These are phyloP conservation scores for Globisporangium perplexum DNA, from an alignment of 352 stramenopile species.

Conservation along the genomic window DNA sequence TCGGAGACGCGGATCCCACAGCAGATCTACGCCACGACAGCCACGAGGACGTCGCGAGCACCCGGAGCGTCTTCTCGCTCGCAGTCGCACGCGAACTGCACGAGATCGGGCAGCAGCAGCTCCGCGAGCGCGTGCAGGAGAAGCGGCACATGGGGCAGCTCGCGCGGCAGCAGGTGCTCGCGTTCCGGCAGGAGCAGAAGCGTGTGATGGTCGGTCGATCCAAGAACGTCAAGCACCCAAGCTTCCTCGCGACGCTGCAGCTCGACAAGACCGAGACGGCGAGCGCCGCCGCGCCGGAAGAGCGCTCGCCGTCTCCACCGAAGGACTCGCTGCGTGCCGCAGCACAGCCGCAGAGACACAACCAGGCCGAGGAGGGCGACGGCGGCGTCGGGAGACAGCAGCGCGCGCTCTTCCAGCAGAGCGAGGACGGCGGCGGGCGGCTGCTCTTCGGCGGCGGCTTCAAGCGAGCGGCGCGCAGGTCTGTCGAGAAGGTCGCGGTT, in stretches of 20 bases:
- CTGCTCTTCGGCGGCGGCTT: slow-evolving; percentile 38
- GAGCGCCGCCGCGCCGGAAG: background rate
- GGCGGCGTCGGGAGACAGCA: slow-evolving; percentile 9
- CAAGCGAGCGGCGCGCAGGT: background rate
- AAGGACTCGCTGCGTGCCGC: background rate
- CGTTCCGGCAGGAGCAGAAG: slow-evolving; percentile 21
- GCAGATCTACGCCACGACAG: background rate
- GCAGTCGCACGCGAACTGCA: slow-evolving; percentile 1
- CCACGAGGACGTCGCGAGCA: background rate
- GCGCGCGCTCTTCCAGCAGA: slow-evolving; percentile 9
- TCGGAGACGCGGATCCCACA: background rate
- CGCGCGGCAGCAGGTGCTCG: slow-evolving; percentile 11
- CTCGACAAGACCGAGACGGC: slow-evolving; percentile 9
- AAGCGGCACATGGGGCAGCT: slow-evolving; percentile 12
- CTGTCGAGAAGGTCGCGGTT: background rate
- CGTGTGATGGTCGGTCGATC: slow-evolving; percentile 2
- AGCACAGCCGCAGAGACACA: background rate
- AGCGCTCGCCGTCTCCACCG: background rate
- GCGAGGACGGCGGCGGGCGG: slow-evolving; percentile 10
- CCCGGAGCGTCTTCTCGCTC: background rate
- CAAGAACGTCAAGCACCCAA: slow-evolving; percentile 15
- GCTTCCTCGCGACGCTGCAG: slow-evolving; percentile 23
- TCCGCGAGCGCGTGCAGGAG: slow-evolving; percentile 11
- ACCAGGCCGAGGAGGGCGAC: background rate
- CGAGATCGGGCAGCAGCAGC: slow-evolving; percentile 5